Conservation (phyloP, 2,329 filamentous ascomycete species). For the Chrysosphaeria jannelii region DNA sequence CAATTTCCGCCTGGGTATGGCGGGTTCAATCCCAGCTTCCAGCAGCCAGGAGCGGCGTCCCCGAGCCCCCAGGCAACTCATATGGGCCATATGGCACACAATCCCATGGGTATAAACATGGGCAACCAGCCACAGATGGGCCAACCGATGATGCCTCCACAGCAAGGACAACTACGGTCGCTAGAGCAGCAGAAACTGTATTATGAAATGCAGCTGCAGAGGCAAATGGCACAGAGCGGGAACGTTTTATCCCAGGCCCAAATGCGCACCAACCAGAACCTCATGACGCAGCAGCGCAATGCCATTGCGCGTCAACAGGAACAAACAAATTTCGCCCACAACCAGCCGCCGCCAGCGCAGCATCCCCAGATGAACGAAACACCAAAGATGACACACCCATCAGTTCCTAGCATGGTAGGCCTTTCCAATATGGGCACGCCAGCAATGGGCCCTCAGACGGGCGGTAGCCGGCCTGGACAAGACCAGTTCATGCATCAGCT, state of each 20-base stretch:
- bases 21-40: constrained; percentile 28
- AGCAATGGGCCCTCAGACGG: constrained; percentile 1
- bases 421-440: no score
- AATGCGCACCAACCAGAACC: constrained; percentile 7
- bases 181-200: constrained; percentile 47
- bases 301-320: constrained; percentile 8
- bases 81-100: constrained; percentile 12
- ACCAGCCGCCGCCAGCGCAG: constrained; percentile 10
- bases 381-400: constrained; percentile 12
- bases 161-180: no score
- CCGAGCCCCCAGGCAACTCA: constrained; percentile 20
- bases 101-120: constrained; percentile 11
- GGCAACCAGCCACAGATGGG: no score
- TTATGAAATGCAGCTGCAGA: constrained; percentile 63
- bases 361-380: constrained; percentile 9
- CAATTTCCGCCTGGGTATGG: no score
- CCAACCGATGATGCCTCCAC: no score
- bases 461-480: constrained; percentile 13
- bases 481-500: constrained; percentile 53
- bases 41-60: constrained; percentile 23
- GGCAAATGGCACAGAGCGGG: constrained; percentile 36
- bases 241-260: constrained; percentile 13
- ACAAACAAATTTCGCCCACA: constrained; percentile 12
- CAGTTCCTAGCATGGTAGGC: no score
- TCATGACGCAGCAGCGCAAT: constrained; percentile 9